phyloP scores from a whole-genome alignment of 208 protist species.

The Leishmania lainsoni region DNA sequence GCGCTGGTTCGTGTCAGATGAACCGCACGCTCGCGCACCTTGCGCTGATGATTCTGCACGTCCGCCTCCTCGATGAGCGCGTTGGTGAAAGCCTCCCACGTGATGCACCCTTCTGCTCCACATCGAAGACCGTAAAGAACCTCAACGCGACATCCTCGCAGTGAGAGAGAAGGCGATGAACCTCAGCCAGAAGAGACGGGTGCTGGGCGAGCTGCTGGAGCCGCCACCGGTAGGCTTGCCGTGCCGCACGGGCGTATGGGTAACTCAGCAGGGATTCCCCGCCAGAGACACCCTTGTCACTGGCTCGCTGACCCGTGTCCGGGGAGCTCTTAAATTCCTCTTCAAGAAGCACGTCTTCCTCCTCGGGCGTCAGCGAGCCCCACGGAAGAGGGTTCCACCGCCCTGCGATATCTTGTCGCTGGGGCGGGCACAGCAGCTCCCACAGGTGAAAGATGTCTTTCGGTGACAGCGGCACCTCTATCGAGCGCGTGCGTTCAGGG shows the following conservation, averaged over 20 bases:
- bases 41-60: slow-evolving; percentile 55
- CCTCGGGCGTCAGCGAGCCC: slow-evolving; percentile 34
- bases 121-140: slow-evolving; percentile 66
- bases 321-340: slow-evolving; percentile 10
- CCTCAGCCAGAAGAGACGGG: slow-evolving; percentile 23
- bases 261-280: slow-evolving; percentile 20
- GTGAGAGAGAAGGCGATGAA: slow-evolving; percentile 30
- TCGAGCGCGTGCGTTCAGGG: slow-evolving; percentile 12
- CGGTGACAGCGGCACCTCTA: slow-evolving; percentile 29
- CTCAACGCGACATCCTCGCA: slow-evolving; percentile 54
- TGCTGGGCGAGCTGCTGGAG: slow-evolving; percentile 41
- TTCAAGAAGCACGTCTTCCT: slow-evolving; percentile 45
- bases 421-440: slow-evolving; percentile 32
- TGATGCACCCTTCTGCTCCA: slow-evolving; percentile 64
- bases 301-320: too few species aligned
- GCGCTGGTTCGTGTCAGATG: slow-evolving; percentile 48
- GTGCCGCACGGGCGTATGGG: slow-evolving; percentile 22
- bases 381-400: slow-evolving; percentile 37
- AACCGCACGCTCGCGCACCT: slow-evolving; percentile 47
- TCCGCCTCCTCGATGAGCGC: slow-evolving; percentile 77
- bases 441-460: slow-evolving; percentile 24
- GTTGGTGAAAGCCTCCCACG: slow-evolving; percentile 70
- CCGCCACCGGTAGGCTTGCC: slow-evolving; percentile 30
- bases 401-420: slow-evolving; percentile 26
- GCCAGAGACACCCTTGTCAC: not conserved